Conservation (phyloP, 2,329 filamentous ascomycete genomes). For the Apiospora rasikravindrae region DNA sequence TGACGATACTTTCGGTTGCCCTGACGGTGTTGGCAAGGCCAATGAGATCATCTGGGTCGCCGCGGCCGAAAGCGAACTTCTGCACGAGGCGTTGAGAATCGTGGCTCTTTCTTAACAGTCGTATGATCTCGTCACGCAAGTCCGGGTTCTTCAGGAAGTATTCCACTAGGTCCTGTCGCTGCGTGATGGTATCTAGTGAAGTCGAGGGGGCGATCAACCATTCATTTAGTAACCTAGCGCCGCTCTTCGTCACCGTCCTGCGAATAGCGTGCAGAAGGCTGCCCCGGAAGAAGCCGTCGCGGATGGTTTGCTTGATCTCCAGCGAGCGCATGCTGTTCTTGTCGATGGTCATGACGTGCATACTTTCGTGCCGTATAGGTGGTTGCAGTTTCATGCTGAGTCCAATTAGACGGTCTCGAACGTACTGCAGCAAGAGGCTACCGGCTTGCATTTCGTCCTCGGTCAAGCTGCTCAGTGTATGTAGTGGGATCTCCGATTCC, state of each 20-base stretch:
- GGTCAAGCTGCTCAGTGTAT: slow-evolving; percentile 63
- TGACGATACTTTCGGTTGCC: slow-evolving; percentile 70
- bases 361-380: slow-evolving; percentile 73
- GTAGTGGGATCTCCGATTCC: slow-evolving; percentile 69
- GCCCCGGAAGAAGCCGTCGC: slow-evolving; percentile 78
- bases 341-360: slow-evolving; percentile 88
- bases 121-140: slow-evolving; percentile 71
- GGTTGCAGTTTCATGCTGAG: slow-evolving; percentile 82
- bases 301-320: slow-evolving; percentile 85
- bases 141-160: slow-evolving; percentile 70
- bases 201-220: slow-evolving; percentile 92
- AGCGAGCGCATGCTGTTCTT: slow-evolving; percentile 88
- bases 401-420: slow-evolving; percentile 78
- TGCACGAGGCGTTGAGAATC: slow-evolving; percentile 91
- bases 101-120: slow-evolving; percentile 74
- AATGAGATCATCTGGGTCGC: slow-evolving; percentile 90
- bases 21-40: slow-evolving; percentile 81
- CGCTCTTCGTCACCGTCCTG: slow-evolving; percentile 89
- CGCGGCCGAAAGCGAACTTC: slow-evolving; percentile 89
- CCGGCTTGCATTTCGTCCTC: slow-evolving; percentile 76
- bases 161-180: slow-evolving; percentile 81
- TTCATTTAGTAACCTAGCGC: slow-evolving; percentile 80
- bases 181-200: slow-evolving; percentile 78
- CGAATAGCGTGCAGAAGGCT: slow-evolving; percentile 90
- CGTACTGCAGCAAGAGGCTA: slow-evolving; percentile 82